phyloP scores from a whole-genome alignment of 2,329 filamentous ascomycete species.

The Ceratocystis destructans region DNA sequence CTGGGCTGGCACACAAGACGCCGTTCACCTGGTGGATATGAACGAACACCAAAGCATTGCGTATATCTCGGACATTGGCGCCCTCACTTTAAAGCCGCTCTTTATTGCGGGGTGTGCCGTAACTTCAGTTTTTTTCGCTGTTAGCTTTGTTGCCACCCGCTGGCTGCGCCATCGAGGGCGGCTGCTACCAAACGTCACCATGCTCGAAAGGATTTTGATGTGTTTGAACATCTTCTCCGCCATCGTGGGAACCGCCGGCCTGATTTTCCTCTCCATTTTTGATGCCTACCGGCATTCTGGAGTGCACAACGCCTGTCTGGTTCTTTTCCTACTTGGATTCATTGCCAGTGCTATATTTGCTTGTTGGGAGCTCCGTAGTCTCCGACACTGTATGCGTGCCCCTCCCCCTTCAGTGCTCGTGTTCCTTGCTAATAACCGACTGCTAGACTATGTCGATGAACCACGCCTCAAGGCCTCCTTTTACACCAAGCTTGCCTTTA shows the following conservation, averaged over 20 bases:
- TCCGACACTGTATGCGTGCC: slow-evolving; percentile 50
- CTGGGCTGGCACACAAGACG: slow-evolving; percentile 47
- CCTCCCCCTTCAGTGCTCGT: neutral
- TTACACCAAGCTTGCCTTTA: slow-evolving; percentile 75
- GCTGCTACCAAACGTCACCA: slow-evolving; percentile 56
- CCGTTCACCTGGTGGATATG: slow-evolving; percentile 50
- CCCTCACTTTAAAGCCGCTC: slow-evolving; percentile 52
- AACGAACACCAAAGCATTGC: slow-evolving; percentile 43
- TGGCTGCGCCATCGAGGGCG: slow-evolving; percentile 73
- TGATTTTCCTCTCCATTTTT: slow-evolving; percentile 75
- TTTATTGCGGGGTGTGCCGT: slow-evolving; percentile 60
- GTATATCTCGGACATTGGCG: slow-evolving; percentile 58
- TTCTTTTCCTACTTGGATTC: slow-evolving; percentile 76
- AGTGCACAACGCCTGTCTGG: slow-evolving; percentile 63
- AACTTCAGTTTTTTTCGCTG: slow-evolving; percentile 67
- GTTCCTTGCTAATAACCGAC: neutral
- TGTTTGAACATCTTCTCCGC: slow-evolving; percentile 52
- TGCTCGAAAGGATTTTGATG: slow-evolving; percentile 48
- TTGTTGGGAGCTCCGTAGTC: slow-evolving; percentile 77
- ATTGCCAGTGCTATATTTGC: slow-evolving; percentile 75
- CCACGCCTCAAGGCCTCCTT: slow-evolving; percentile 64
- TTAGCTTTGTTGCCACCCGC: slow-evolving; percentile 67
- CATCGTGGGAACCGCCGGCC: slow-evolving; percentile 58
- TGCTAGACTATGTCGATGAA: slow-evolving; percentile 55
- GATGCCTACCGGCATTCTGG: slow-evolving; percentile 57